Evolutionary conservation across 2,329 filamentous ascomycete species (phyloP).

Genomic region (Cladosporium colombiae): DNA sequence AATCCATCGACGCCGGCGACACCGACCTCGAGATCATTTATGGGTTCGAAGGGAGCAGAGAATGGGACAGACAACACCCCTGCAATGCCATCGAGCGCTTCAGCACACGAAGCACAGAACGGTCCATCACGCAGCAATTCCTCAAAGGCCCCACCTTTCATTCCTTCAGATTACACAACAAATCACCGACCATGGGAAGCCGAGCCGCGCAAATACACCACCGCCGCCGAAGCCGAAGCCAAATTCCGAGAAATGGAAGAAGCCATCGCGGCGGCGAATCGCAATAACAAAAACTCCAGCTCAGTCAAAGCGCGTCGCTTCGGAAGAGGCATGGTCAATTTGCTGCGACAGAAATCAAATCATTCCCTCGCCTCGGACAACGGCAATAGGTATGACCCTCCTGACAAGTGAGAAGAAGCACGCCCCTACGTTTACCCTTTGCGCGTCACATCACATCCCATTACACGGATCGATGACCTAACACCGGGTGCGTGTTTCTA

Average conservation of each 20-base stretch:
- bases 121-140: constrained; percentile 1
- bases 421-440: background rate
- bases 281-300: constrained; percentile 27
- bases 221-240: constrained; percentile 29
- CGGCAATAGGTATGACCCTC: constrained; percentile 17
- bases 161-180: constrained; percentile 36
- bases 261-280: constrained; percentile 23
- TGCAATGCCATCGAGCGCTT: constrained; percentile 12
- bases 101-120: constrained; percentile 7
- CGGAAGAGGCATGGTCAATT: constrained; percentile 37
- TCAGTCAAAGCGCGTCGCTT: constrained; percentile 38
- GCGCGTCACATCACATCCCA: background rate
- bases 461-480: constrained; percentile 4
- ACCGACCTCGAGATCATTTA: constrained; percentile 6
- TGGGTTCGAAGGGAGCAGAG: background rate
- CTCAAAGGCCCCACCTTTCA: constrained; percentile 32
- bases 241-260: constrained; percentile 36
- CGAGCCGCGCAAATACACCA: constrained; percentile 31
- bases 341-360: constrained; percentile 35
- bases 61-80: background rate
- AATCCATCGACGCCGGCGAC: background rate
- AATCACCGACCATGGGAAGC: constrained; percentile 36
- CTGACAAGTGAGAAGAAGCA: constrained; percentile 4
- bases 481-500: constrained; percentile 8
- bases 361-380: background rate